Base-by-base conservation (phyloP, 2,329 filamentous ascomycete genomes). In the Rhinocladiella mackenziei region DNA sequence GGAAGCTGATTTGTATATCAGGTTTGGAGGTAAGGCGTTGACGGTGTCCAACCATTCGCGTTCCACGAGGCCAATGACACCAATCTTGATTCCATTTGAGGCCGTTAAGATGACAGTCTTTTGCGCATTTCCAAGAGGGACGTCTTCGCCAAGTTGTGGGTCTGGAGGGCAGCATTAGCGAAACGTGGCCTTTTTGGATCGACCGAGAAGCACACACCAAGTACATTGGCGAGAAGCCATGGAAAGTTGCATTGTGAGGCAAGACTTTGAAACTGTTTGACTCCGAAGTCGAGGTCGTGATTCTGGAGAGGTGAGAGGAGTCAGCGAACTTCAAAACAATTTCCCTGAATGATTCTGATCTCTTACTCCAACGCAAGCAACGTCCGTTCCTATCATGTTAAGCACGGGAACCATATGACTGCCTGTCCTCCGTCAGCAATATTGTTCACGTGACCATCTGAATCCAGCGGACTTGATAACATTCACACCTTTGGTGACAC, bases 281-380 rank as follows among this genome's bases (percentile, higher is more conserved):
- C 84, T 9, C 89, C 89, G 65, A 95, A 95, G 68, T 95, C 89
- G 41, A 95, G 79, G 61, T 95, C 89, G 63, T 95, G 89, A 62
- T 95, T 95, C 77, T 88, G 51, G 18, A 15, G 25, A 25, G 39
- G n/a, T n/a, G n/a, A n/a, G n/a, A n/a, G n/a, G n/a, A n/a, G 25
- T 37, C 15, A 35, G 14, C 15, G 41, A 33, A 6, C 20, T 3
- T 8, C 10, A 11, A 4, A 9, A 22, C 18, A 4, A 2, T 3
- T 23, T 26, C 4, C 13, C n/a, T 6, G 9, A 9, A 8, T n/a
- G 19, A 5, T 4, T 9, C 15, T 36, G n/a, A 10, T 23, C 51
- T 74, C 80, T 60, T 71, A 88, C 84, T 48, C 88, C 88, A 37
- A 94, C 74, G 62, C 86, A 89, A n/a, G 88, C 84, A 31, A 83